Conservation (phyloP, 495 filamentous ascomycete species). For the Penicillium silybi region DNA sequence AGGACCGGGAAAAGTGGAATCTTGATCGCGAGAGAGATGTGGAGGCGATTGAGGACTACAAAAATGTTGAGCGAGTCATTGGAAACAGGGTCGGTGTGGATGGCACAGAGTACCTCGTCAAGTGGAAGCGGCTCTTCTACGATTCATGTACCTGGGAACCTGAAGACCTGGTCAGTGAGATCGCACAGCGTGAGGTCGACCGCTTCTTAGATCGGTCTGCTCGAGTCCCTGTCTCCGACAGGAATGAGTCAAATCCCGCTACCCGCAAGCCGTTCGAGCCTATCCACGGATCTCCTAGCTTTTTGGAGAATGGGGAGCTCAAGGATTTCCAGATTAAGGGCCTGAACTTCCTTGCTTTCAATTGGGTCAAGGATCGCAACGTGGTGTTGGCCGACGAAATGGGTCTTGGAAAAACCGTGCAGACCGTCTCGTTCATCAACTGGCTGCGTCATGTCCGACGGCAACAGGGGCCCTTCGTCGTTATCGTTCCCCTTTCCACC, state of each 20-base stretch:
- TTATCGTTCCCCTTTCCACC: constrained; percentile 91
- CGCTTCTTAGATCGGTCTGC: constrained; percentile 78
- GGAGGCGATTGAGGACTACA: constrained; percentile 80
- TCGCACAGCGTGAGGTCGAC: constrained; percentile 84
- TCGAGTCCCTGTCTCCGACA: constrained; percentile 71
- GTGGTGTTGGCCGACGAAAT: constrained; percentile 98
- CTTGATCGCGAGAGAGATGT: constrained; percentile 83
- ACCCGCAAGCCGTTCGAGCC: constrained; percentile 67
- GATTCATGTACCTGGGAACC: constrained; percentile 92
- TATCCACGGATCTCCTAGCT: constrained; percentile 74
- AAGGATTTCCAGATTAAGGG: constrained; percentile 93
- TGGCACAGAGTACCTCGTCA: constrained; percentile 80
- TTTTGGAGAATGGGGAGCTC: constrained; percentile 80
- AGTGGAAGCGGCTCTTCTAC: constrained; percentile 85
- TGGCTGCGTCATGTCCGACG: constrained; percentile 90
- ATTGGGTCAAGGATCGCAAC: constrained; percentile 88
- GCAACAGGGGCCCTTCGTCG: constrained; percentile 92
- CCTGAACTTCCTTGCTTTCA: constrained; percentile 89
- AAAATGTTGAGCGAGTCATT: constrained; percentile 89
- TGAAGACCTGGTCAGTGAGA: constrained; percentile 66
- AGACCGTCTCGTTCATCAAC: constrained; percentile 94
- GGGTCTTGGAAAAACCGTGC: constrained; percentile 97
- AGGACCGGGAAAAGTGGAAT: constrained; percentile 87
- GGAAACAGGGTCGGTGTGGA: constrained; percentile 70
- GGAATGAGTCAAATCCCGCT: constrained; percentile 64